These are phyloP conservation scores for Dimargaris xerosporica DNA, from an alignment of 192 early-diverging fungal genomes.

Conservation along the genomic window DNA sequence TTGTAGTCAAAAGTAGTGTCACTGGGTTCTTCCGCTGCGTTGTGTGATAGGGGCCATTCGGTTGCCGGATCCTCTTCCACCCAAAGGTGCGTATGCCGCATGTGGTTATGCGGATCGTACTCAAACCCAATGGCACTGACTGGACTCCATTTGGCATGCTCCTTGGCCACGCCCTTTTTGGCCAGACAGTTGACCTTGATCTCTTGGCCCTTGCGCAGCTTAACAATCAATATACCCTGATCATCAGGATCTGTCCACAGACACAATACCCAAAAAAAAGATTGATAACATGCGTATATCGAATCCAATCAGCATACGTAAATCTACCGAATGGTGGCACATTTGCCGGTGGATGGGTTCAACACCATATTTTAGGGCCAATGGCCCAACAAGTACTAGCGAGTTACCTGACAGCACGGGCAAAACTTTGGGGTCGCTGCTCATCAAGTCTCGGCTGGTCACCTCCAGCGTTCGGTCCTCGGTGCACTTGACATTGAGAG, in stretches of 20 bases:
- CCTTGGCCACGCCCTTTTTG: slow-evolving; percentile 94
- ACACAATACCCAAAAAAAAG: too few species aligned
- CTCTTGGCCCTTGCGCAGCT: slow-evolving; percentile 86
- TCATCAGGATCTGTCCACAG: slow-evolving; percentile 38
- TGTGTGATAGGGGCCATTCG: slow-evolving; percentile 70
- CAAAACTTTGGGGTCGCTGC: slow-evolving; percentile 49
- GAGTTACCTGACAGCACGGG: slow-evolving; percentile 27
- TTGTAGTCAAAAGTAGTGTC: slow-evolving; percentile 59
- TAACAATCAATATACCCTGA: slow-evolving; percentile 65
- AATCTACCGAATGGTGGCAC: too few species aligned
- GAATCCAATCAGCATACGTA: too few species aligned
- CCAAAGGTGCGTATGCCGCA: slow-evolving; percentile 87
- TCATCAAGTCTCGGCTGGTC: slow-evolving; percentile 65
- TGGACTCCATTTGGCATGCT: slow-evolving; percentile 96
- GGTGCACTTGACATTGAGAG: slow-evolving; percentile 69
- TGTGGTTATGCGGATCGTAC: slow-evolving; percentile 91
- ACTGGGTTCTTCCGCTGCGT: slow-evolving; percentile 41
- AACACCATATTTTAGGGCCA: too few species aligned
- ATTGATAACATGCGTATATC: too few species aligned
- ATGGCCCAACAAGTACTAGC: too few species aligned
- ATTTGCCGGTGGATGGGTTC: too few species aligned
- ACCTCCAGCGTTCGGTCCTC: slow-evolving; percentile 64
- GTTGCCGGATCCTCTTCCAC: slow-evolving; percentile 65
- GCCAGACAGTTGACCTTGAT: slow-evolving; percentile 80
- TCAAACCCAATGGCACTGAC: slow-evolving; percentile 81